These are phyloP conservation scores for Immersiporthe knoxdaviesiana DNA, from an alignment of 2,329 filamentous ascomycete species.

Conservation along the genomic window DNA sequence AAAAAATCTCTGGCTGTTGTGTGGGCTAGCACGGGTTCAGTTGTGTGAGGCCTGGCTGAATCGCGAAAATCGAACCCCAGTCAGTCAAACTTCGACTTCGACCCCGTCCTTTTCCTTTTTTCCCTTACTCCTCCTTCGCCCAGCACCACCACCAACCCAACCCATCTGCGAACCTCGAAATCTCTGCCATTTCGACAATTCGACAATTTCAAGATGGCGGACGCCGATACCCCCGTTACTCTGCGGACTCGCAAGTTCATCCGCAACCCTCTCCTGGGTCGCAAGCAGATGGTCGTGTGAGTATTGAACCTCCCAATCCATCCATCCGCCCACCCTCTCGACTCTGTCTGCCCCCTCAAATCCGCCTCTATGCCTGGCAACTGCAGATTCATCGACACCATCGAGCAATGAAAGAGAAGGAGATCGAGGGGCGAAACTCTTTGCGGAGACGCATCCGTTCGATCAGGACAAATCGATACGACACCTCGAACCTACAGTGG, in stretches of 20 bases:
- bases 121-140: slow-evolving; percentile 5
- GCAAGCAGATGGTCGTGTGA: slow-evolving; percentile 99
- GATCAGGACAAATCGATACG: not conserved
- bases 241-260: slow-evolving; percentile 99
- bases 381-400: not conserved
- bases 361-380: not conserved
- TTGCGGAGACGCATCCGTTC: not conserved
- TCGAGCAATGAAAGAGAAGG: not conserved
- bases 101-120: slow-evolving; percentile 5
- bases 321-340: slow-evolving; percentile 21
- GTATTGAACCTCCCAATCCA: slow-evolving; percentile 43
- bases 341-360: slow-evolving; percentile 27
- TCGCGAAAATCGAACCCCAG: slow-evolving; percentile 18
- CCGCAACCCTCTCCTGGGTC: slow-evolving; percentile 97
- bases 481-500: not conserved
- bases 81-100: slow-evolving; percentile 13
- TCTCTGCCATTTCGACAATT: slow-evolving; percentile 40
- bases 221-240: slow-evolving; percentile 76
- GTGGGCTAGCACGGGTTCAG: slow-evolving; percentile 7
- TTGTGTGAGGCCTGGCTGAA: slow-evolving; percentile 7
- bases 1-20: slow-evolving; percentile 18
- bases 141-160: slow-evolving; percentile 3
- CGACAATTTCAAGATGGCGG: slow-evolving; percentile 75
- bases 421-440: not conserved
- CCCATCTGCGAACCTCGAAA: slow-evolving; percentile 29